Conservation (phyloP, 495 filamentous ascomycete species). For the Aspergillus heteromorphus region DNA sequence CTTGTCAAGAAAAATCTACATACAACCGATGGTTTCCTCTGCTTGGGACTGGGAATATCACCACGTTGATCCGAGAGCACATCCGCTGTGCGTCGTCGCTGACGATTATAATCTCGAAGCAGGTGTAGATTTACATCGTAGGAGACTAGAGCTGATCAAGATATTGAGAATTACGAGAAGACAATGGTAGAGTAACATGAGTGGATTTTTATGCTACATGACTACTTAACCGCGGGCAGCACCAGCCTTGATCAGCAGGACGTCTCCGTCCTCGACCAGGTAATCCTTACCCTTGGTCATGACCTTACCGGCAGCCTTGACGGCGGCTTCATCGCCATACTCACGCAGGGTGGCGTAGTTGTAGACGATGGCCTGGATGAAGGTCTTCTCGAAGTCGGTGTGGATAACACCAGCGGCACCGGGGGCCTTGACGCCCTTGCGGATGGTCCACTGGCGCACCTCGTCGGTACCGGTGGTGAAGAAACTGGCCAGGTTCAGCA, state of each 20-base stretch:
- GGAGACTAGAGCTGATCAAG: no score
- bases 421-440: slow-evolving; percentile 93
- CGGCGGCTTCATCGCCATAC: slow-evolving; percentile 77
- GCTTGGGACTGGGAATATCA: no score
- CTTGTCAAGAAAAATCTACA: no score
- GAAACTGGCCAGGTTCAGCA: slow-evolving; percentile 85
- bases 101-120: no score
- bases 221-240: slow-evolving; percentile 69
- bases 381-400: slow-evolving; percentile 99
- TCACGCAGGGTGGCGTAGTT: slow-evolving; percentile 78
- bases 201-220: slow-evolving; percentile 14
- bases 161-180: no score
- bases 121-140: no score
- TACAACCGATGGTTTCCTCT: no score
- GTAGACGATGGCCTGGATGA: slow-evolving; percentile 91
- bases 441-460: slow-evolving; percentile 97
- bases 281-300: slow-evolving; percentile 99
- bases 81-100: no score
- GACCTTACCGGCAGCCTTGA: slow-evolving; percentile 91
- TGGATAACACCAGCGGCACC: slow-evolving; percentile 98
- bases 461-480: slow-evolving; percentile 97
- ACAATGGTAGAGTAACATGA: no score
- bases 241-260: slow-evolving; percentile 89
- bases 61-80: no score
- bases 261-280: slow-evolving; percentile 52